phyloP scores from a whole-genome alignment of 148 eudicot species.

The Cornus suecica region DNA sequence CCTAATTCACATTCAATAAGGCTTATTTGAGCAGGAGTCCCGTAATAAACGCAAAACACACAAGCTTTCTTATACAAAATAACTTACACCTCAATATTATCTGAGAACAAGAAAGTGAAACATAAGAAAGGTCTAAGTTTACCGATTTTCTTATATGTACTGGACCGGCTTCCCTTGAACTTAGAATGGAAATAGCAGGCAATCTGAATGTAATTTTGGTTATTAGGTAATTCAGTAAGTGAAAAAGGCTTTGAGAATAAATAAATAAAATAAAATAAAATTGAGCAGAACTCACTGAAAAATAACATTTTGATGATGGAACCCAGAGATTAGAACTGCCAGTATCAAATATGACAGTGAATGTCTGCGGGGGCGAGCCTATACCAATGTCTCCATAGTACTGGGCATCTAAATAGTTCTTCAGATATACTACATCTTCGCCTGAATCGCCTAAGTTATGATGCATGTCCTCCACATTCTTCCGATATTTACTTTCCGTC shows the following conservation, averaged over 20 bases:
- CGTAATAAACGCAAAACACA: not conserved
- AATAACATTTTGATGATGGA: slow-evolving; percentile 81
- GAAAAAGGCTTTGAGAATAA: slow-evolving; percentile 2
- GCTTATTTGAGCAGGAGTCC: not conserved
- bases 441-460: slow-evolving; percentile 23
- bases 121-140: slow-evolving; percentile 8
- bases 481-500: slow-evolving; percentile 29
- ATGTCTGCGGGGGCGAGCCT: slow-evolving; percentile 84
- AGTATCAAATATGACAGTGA: slow-evolving; percentile 82
- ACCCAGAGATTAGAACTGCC: slow-evolving; percentile 97
- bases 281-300: slow-evolving; percentile 59
- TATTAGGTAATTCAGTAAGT: slow-evolving; percentile 1
- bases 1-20: slow-evolving; percentile 33
- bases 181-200: slow-evolving; percentile 77
- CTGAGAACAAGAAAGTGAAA: not conserved
- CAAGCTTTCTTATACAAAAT: slow-evolving; percentile 1
- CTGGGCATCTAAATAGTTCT: slow-evolving; percentile 86
- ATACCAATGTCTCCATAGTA: slow-evolving; percentile 82
- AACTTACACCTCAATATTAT: not conserved
- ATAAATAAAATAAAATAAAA: slow-evolving; percentile 4
- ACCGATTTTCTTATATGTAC: slow-evolving; percentile 63
- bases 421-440: slow-evolving; percentile 51
- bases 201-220: slow-evolving; percentile 42
- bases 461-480: slow-evolving; percentile 24
- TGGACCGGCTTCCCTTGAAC: slow-evolving; percentile 64